These are phyloP conservation scores for Metschnikowia shivogae DNA, from an alignment of 805 yeast genomes.

Conservation along the genomic window DNA sequence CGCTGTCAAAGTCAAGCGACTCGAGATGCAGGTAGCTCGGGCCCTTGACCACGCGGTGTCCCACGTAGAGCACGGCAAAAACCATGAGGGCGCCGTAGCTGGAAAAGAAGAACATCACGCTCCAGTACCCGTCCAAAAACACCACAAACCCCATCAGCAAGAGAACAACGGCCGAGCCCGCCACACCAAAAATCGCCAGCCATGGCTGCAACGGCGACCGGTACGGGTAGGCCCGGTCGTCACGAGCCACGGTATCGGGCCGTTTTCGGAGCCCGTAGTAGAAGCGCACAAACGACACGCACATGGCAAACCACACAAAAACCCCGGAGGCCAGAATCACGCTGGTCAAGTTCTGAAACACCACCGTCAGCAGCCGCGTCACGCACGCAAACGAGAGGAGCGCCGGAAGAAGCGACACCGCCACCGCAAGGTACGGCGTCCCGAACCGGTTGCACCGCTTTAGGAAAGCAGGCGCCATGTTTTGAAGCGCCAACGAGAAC, in stretches of 20 bases:
- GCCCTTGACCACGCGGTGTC: slow-evolving; percentile 56
- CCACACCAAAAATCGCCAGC: slow-evolving; percentile 57
- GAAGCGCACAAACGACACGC: slow-evolving; percentile 59
- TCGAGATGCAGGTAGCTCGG: slow-evolving; percentile 66
- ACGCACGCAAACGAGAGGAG: slow-evolving; percentile 58
- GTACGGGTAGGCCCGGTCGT: slow-evolving; percentile 63
- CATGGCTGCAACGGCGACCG: slow-evolving; percentile 69
- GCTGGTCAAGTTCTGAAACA: slow-evolving; percentile 64
- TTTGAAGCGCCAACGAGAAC: slow-evolving; percentile 41
- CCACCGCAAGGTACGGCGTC: slow-evolving; percentile 68
- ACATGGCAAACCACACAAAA: slow-evolving; percentile 75
- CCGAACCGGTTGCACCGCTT: slow-evolving; percentile 59
- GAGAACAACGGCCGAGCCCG: slow-evolving; percentile 49
- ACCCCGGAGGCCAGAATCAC: slow-evolving; percentile 72
- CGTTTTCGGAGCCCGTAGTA: slow-evolving; percentile 57
- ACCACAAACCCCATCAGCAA: slow-evolving; percentile 60
- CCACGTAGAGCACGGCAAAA: slow-evolving; percentile 47
- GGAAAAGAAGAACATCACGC: slow-evolving; percentile 56
- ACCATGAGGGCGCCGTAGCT: slow-evolving; percentile 59
- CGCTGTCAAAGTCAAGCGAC: slow-evolving; percentile 76
- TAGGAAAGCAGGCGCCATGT: slow-evolving; percentile 60
- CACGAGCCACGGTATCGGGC: slow-evolving; percentile 61
- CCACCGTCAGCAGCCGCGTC: slow-evolving; percentile 51
- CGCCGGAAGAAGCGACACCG: slow-evolving; percentile 60
- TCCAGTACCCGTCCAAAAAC: slow-evolving; percentile 56